These are phyloP conservation scores for Medicago truncatula DNA, from an alignment of 306 rosid genomes.

Conservation along the genomic window DNA sequence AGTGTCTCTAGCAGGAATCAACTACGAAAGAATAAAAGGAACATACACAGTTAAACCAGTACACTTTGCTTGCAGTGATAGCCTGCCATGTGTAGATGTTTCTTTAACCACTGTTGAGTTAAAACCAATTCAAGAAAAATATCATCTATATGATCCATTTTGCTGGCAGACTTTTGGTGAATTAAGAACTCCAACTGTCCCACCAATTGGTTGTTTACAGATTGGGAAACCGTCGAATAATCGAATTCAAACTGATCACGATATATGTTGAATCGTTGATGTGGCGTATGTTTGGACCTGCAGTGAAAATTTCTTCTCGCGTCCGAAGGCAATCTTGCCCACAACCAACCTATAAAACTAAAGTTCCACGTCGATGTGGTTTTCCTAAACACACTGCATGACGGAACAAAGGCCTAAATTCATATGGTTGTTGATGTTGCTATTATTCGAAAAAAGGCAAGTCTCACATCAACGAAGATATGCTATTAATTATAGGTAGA, in stretches of 20 bases:
- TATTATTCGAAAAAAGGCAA: neutral
- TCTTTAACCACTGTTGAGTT: constrained; percentile 77
- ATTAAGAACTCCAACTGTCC: constrained; percentile 75
- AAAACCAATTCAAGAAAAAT: constrained; percentile 75
- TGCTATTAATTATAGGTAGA: constrained; percentile 3
- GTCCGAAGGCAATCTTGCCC: too few species aligned
- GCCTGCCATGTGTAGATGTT: constrained; percentile 82
- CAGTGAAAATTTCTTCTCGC: neutral
- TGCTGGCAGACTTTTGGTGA: constrained; percentile 97
- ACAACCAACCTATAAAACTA: neutral
- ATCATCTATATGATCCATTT: constrained; percentile 79
- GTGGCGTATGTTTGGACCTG: neutral
- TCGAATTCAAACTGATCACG: constrained; percentile 74
- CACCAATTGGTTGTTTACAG: constrained; percentile 83
- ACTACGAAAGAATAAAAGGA: constrained; percentile 86
- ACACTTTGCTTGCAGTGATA: constrained; percentile 96
- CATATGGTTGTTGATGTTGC: neutral
- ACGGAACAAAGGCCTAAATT: neutral
- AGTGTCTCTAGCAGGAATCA: constrained; percentile 86
- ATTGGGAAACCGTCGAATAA: constrained; percentile 86
- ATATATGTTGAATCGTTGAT: constrained; percentile 58
- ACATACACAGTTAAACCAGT: constrained; percentile 90
- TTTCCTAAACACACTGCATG: neutral
- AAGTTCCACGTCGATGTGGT: neutral
- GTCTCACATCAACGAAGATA: neutral